A percentile compares a stretch with the other conserved stretches of the same genome.
Conservation (phyloP, 352 stramenopile species). For the Pseudoperonospora humuli region DNA sequence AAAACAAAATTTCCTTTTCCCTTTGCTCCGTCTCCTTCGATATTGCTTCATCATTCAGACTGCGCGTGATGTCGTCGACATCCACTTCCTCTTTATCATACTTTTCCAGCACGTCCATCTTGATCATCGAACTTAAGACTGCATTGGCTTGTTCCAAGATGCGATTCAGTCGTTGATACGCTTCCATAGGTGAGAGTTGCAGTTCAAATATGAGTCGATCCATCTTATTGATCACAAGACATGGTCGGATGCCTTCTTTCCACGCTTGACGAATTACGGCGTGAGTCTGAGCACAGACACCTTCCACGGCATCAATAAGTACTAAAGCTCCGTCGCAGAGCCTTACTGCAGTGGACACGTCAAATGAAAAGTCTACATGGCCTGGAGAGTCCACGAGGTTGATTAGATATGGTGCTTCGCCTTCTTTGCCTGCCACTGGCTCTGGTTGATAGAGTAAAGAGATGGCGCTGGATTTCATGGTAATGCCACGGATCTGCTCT, state of each 20-base stretch:
- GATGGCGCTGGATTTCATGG: constrained; percentile 95
- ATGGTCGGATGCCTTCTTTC: constrained; percentile 89
- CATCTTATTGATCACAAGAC: constrained; percentile 97
- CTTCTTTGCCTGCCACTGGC: constrained; percentile 8
- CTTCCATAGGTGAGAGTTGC: constrained; percentile 85
- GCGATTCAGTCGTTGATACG: constrained; percentile 89
- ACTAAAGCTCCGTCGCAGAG: constrained; percentile 93
- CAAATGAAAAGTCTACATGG: constrained; percentile 94
- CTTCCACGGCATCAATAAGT: constrained; percentile 94
- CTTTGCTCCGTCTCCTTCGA: constrained; percentile 53
- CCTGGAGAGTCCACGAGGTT: constrained; percentile 94
- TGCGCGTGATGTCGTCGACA: constrained; percentile 11
- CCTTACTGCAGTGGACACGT: constrained; percentile 92
- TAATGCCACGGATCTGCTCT: constrained; percentile 94
- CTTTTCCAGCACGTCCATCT: constrained; percentile 61
- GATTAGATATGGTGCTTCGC: constrained; percentile 79
- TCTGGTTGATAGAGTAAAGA: constrained; percentile 86
- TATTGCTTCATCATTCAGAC: constrained; percentile 43
- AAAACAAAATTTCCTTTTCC: constrained; percentile 81
- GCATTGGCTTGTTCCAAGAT: constrained; percentile 89
- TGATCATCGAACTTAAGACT: constrained; percentile 77
- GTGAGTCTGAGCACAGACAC: constrained; percentile 90
- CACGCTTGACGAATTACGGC: constrained; percentile 90
- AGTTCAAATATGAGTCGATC: constrained; percentile 93
- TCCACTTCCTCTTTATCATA: constrained; percentile 35